Evolutionary conservation across 352 stramenopile genomes (phyloP).

Genomic region (Phytopythium boreale): DNA sequence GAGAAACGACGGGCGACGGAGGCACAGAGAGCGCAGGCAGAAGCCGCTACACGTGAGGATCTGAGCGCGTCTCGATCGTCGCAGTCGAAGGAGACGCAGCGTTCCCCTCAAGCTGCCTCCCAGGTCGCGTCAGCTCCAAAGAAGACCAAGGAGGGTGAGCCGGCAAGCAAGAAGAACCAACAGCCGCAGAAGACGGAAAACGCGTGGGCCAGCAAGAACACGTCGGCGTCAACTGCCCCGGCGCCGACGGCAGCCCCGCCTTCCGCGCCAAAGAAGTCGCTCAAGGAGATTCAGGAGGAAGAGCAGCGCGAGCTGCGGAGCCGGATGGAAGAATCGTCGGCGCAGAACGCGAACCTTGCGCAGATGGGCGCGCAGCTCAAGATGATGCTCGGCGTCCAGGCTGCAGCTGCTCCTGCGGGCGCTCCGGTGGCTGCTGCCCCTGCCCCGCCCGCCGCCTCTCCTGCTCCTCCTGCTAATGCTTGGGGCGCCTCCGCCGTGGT

Average conservation of each 20-base stretch:
- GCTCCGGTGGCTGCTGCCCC: slow-evolving; percentile 9
- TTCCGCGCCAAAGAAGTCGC: slow-evolving; percentile 30
- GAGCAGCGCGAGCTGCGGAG: slow-evolving; percentile 67
- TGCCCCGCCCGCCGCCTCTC: slow-evolving; percentile 8
- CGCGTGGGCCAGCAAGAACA: slow-evolving; percentile 22
- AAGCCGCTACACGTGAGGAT: slow-evolving; percentile 7
- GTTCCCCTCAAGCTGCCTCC: neutral
- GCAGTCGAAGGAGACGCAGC: neutral
- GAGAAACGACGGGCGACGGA: slow-evolving; percentile 34
- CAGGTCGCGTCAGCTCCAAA: slow-evolving; percentile 15
- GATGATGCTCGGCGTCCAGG: slow-evolving; percentile 81
- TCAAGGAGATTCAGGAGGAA: slow-evolving; percentile 84
- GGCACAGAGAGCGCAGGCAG: slow-evolving; percentile 2
- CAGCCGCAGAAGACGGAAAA: slow-evolving; percentile 15
- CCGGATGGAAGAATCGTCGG: slow-evolving; percentile 37
- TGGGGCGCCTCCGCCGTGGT: slow-evolving; percentile 45
- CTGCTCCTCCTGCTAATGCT: slow-evolving; percentile 27
- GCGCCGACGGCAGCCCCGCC: neutral
- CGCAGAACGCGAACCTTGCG: slow-evolving; percentile 40
- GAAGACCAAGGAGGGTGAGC: slow-evolving; percentile 14
- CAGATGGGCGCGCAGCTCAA: slow-evolving; percentile 86
- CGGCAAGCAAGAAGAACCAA: slow-evolving; percentile 12
- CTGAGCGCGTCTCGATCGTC: slow-evolving; percentile 6
- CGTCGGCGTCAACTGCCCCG: slow-evolving; percentile 16
- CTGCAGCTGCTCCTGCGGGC: slow-evolving; percentile 5